phyloP scores from a whole-genome alignment of 129 eudicot genomes.

The Flaveria sonorensis region DNA sequence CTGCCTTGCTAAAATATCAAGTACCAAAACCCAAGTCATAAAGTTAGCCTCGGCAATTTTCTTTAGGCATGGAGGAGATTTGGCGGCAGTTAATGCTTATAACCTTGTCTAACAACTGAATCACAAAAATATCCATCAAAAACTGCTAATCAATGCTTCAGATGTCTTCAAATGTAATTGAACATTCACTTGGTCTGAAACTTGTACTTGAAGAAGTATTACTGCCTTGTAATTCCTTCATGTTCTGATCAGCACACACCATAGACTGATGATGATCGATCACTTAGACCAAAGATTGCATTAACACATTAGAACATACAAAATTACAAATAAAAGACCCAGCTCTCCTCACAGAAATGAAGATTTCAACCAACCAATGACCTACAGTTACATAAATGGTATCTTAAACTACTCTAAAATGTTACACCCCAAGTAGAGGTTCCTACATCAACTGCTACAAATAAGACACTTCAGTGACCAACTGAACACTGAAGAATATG shows the following conservation, averaged over 20 bases:
- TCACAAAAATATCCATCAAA: background rate
- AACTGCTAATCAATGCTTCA: background rate
- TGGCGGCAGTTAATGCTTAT: background rate
- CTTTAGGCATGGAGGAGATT: background rate
- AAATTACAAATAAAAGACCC: background rate
- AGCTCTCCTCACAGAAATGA: conserved; percentile 7
- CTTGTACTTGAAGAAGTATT: background rate
- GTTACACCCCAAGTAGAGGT: conserved; percentile 13
- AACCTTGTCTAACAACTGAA: background rate
- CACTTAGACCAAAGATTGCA: too few species aligned
- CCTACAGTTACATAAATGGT: conserved; percentile 7
- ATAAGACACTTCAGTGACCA: conserved; percentile 5
- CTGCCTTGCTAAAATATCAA: background rate
- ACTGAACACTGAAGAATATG: conserved; percentile 2
- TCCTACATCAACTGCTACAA: conserved; percentile 1
- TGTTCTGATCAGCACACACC: background rate
- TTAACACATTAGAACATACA: background rate
- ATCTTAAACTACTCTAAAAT: conserved; percentile 16
- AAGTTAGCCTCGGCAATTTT: background rate
- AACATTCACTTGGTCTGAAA: background rate
- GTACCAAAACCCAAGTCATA: conserved; percentile 9
- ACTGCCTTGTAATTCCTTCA: background rate
- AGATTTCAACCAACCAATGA: conserved; percentile 4
- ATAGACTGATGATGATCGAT: background rate
- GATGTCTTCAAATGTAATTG: background rate